Conservation (phyloP, 345 rosid species). For the Schrenkiella parvula region DNA sequence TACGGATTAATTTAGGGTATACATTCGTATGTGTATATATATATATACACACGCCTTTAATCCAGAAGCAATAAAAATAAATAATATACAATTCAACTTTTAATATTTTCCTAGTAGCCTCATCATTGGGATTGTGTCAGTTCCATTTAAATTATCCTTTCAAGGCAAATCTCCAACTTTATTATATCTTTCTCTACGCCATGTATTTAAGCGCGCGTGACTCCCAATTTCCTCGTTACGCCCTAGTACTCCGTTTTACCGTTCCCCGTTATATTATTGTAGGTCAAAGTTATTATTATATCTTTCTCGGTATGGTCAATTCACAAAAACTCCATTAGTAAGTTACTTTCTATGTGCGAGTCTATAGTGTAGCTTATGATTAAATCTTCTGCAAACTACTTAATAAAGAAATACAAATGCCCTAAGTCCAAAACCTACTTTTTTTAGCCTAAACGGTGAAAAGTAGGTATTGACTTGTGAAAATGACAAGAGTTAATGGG, state of each 20-base stretch:
- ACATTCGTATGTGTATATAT: too few species aligned
- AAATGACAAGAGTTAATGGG: neutral
- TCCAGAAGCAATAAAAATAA: too few species aligned
- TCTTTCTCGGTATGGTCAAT: constrained; percentile 7
- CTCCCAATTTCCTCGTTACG: neutral
- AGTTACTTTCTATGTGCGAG: neutral
- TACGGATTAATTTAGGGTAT: neutral
- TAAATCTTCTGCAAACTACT: constrained; percentile 13
- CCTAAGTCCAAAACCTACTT: neutral
- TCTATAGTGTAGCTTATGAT: constrained; percentile 20
- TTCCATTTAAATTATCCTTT: constrained; percentile 19
- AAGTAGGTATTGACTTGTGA: neutral
- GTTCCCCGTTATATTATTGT: neutral
- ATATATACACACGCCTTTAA: too few species aligned
- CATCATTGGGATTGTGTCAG: constrained; percentile 29
- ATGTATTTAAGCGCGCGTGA: constrained; percentile 19
- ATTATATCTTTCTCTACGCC: neutral
- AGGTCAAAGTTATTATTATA: constrained; percentile 11
- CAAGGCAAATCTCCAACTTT: constrained; percentile 24
- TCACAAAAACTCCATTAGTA: neutral
- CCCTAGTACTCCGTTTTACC: neutral
- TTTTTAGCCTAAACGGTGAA: neutral
- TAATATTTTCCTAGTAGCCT: constrained; percentile 2
- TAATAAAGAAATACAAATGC: neutral
- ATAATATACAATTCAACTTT: neutral